Conservation (phyloP, 371 early-diverging fungal species). For the Coemansia sp. region DNA sequence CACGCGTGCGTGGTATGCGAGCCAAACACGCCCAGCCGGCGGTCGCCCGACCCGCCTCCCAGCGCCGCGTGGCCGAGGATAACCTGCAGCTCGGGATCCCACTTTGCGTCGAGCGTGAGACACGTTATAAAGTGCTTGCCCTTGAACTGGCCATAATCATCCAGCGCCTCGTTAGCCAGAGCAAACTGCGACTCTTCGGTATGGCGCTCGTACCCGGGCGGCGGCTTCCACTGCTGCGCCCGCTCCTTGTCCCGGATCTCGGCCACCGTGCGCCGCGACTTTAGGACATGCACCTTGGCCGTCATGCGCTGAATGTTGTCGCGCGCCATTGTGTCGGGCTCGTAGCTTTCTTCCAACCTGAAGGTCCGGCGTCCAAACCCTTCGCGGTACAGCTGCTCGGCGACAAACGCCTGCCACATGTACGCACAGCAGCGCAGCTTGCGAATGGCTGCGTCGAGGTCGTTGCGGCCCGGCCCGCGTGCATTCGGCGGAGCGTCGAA, state of each 20-base stretch:
- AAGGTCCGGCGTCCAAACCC: slow-evolving; percentile 68
- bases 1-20: slow-evolving; percentile 65
- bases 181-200: slow-evolving; percentile 51
- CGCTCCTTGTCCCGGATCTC: slow-evolving; percentile 60
- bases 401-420: slow-evolving; percentile 72
- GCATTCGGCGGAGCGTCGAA: slow-evolving; percentile 65
- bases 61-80: slow-evolving; percentile 67
- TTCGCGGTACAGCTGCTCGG: slow-evolving; percentile 66
- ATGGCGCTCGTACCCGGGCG: slow-evolving; percentile 46
- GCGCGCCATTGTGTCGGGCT: slow-evolving; percentile 56
- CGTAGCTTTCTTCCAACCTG: slow-evolving; percentile 60
- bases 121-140: slow-evolving; percentile 56
- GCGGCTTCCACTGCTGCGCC: slow-evolving; percentile 60
- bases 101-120: slow-evolving; percentile 60
- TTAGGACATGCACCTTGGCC: slow-evolving; percentile 60
- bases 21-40: slow-evolving; percentile 64
- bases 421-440: slow-evolving; percentile 66
- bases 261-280: slow-evolving; percentile 53
- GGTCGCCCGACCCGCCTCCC: slow-evolving; percentile 59
- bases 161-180: slow-evolving; percentile 54
- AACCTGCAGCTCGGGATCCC: slow-evolving; percentile 54
- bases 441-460: slow-evolving; percentile 54
- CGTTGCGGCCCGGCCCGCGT: slow-evolving; percentile 49
- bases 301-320: slow-evolving; percentile 54
- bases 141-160: slow-evolving; percentile 52